Evolutionary conservation across 495 filamentous ascomycete species (phyloP), one percentile per base, ranked within the genome.

Genomic region (Sphaerosporella brunnea): DNA sequence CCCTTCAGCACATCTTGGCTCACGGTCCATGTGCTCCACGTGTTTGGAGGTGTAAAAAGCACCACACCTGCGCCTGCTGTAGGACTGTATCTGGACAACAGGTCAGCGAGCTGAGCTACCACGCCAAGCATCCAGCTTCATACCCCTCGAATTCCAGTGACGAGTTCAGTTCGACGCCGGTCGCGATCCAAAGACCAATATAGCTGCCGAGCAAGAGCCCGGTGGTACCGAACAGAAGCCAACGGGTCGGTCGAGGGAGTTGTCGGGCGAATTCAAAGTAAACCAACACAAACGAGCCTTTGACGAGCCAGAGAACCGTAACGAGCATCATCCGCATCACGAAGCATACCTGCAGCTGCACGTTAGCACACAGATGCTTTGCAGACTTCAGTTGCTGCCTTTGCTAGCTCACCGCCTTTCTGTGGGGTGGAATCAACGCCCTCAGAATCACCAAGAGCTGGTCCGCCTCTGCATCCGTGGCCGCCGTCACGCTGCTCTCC

Each of bases 31-130:
- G 21, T 39, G 21, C 23, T 26, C 45, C 45, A 48, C 8, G 45
- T 48, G 35, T 37, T 39, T 25, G 26, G 45, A 20, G 45, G 45
- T n/a, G 45, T 48, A 23, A 48, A 48, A 26, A 48, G 45, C 10
- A 23, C 26, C 1, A 48, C 34, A 5, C 45, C 35, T 7, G 45
- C 45, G 21, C 45, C 45, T 13, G 45, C 45, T 10, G 45, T n/a
- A 8, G 45, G 45, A 8, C 23, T 30, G 35, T 38, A 48, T 46
- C 43, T 46, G 24, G 13, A 34, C 41, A 39, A 24, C 13, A 26
- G n/a, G 26, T 43, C 24, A 25, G 20, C 19, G 2, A 20, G 5
- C 5, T 37, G 35, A 37, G 35, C 16, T 37, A 9, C 18, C n/a
- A n/a, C n/a, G n/a, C n/a, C n/a, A n/a, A n/a, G n/a, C n/a, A n/a